Evolutionary conservation across 2,329 filamentous ascomycete species (phyloP), one percentile per base, ranked within the genome.

Genomic region (Ceratocystis eucalypticola): DNA sequence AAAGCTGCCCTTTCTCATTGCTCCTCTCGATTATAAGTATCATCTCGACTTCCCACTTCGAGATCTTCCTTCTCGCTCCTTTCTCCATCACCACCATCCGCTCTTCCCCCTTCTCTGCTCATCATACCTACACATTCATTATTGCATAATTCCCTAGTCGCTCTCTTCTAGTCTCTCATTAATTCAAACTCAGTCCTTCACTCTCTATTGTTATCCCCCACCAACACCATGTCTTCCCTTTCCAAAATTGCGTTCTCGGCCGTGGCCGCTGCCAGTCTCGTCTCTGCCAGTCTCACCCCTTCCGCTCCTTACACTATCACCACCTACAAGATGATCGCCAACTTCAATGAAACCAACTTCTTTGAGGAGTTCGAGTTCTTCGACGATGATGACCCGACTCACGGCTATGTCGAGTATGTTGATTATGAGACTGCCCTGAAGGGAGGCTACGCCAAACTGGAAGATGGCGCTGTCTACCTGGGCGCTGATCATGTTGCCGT

Each of bases 371-470:
- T 84, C 71, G 76, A 79, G 67, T 86, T 86, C 75, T 85, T 80
- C 74, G 76, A 73, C 64, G 75, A 74, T 2, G 67, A 75, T 0
- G 90, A 94, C 71, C 89, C 89, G 0, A 94, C 89, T 1, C 71
- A 85, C 69, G 90, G 89, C 37, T 90, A 85, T 71, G 89, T 94
- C 70, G 76, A 83, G 68, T 94, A 91, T 71, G 80, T 85, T 65
- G 77, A 82, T 69, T 78, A 80, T 63, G 66, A 73, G 17, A 81
- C 80, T 1, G 88, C 89, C 65, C 80, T 81, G 68, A 72, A 73
- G 20, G 73, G 76, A 45, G 80, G 80, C n/a, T 79, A 91, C 7
- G 84, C 86, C 69, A 81, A 81, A 68, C 82, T 79, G 69, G 74
- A 78, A 62, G 76, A 81, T 65, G 77, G 77, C 65, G 79, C 78